Evolutionary conservation across 352 stramenopile species (phyloP), one percentile per base, ranked within the genome.

Genomic region (Phytophthora nicotianae): DNA sequence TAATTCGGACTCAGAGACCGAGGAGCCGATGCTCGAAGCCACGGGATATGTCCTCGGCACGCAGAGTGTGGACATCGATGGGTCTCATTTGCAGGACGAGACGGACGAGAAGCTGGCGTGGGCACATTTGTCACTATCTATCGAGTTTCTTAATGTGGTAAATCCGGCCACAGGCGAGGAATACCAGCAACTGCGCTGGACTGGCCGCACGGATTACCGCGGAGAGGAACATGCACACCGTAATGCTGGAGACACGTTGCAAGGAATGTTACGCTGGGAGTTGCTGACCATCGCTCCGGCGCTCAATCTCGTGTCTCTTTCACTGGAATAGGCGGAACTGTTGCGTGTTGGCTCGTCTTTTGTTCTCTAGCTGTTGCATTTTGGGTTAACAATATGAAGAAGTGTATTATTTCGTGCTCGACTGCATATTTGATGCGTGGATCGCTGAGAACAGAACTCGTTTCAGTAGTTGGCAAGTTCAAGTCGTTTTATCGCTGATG

Each of bases 151-250:
- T 16, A 65, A 70, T 40, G 57, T 79, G 10, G 29, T 51, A 21
- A 74, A 85, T 60, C 45, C 62, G 8, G 58, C 17, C 13, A 79
- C 58, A 37, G 62, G 72, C 9, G 35, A 68, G 35, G 64, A 67
- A 49, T 73, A 68, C n/a, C 74, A 76, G 37, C 66, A 79, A 47
- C 43, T 82, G 14, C 73, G 73, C 29, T 85, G 72, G 72, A 81
- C 71, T 2, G 75, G 75, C 45, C 72, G 64, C 26, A 85, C 75
- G 1, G 65, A 85, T 57, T 85, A 82, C 70, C 72, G 71, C 19
- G 69, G 60, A 49, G 61, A 74, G 37, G 56, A 66, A 38, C 66
- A 82, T 20, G 75, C 75, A 11, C 69, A 75, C 14, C 72, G 73
- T 9, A 85, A 76, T 54, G 70, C 75, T 1, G 67, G 54, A 3